Conservation (phyloP, 2,329 filamentous ascomycete species). For the Colletotrichum cordylinicola region DNA sequence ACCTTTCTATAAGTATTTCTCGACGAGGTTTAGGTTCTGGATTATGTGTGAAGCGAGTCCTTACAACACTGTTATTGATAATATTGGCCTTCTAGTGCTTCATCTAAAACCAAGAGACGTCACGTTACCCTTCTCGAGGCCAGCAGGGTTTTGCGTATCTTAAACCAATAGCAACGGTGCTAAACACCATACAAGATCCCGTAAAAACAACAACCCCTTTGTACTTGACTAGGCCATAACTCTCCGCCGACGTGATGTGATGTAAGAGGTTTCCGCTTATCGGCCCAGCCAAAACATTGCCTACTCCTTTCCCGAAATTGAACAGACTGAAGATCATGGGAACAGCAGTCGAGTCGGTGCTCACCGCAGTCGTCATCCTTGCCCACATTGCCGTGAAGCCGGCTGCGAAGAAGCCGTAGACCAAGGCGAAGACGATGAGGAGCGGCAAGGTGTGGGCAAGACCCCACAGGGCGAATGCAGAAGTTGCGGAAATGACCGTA, state of each 20-base stretch:
- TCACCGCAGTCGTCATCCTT: slow-evolving; percentile 30
- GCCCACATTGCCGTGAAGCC: slow-evolving; percentile 29
- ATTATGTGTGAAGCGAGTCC: background rate
- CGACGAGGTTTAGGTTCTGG: rapidly evolving
- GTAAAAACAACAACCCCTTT: background rate
- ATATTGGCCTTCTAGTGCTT: background rate
- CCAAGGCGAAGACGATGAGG: slow-evolving; percentile 55
- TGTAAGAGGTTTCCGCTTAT: slow-evolving; percentile 26
- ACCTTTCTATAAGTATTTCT: background rate
- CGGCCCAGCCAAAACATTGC: slow-evolving; percentile 30
- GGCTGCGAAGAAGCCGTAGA: slow-evolving; percentile 64
- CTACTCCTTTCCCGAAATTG: slow-evolving; percentile 33
- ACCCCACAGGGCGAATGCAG: slow-evolving; percentile 61
- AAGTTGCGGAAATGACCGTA: slow-evolving; percentile 50
- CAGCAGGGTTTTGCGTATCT: background rate
- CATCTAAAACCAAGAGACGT: background rate
- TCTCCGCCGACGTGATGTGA: background rate
- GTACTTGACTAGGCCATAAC: background rate
- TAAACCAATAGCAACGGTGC: background rate
- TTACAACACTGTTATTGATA: background rate
- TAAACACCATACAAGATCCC: background rate
- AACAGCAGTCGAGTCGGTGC: slow-evolving; percentile 29
- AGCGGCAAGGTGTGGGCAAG: slow-evolving; percentile 47
- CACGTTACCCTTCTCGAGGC: background rate
- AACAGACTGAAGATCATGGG: slow-evolving; percentile 27